Evolutionary conservation across 2,329 filamentous ascomycete species (phyloP), one percentile per base, ranked within the genome.

Genomic region (Chaetomiaceae sp.): DNA sequence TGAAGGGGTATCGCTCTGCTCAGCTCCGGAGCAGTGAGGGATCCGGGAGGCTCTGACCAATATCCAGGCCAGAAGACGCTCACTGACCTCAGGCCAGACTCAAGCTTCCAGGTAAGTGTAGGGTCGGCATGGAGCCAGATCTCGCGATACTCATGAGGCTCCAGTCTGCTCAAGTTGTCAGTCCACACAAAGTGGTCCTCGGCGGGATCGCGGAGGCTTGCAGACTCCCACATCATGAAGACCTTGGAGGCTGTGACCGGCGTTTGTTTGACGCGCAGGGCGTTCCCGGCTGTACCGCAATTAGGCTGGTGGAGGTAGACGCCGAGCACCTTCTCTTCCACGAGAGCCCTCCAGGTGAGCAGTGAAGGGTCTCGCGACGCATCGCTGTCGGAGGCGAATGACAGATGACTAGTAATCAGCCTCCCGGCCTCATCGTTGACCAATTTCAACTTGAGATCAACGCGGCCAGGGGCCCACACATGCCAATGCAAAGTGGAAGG

Each of bases 61-160:
- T 55, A 50, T 12, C 53, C 53, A 14, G 37, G 42, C 53, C 53
- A 55, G 38, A 31, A 52, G 19, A 47, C 50, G 12, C 20, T 21
- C 43, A 52, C 31, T 3, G 23, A 5, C 13, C 16, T 35, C 21
- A 23, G 16, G 3, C 4, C 14, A 16, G 39, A 12, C 12, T 43
- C 33, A 2, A 49, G 3, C 3, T 39, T 16, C 53, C 48, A 51
- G 19, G 27, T 5, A 5, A 31, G 21, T 8, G 31, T 12, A 6
- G 45, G 19, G 13, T 14, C 25, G 16, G 49, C 53, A n/a, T 44
- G 46, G 20, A 55, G 53, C 5, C 52, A n/a, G 4, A 60, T 50
- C 41, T 68, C 66, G 9, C 66, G 60, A 46, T 66, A 61, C 45
- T 70, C 68, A 20, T 66, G 60, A 3, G 40, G 14, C 20, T 68